Evolutionary conservation across 2,329 filamentous ascomycete species (phyloP), one percentile per base, ranked within the genome.

Genomic region (Fusarium anthophilum): DNA sequence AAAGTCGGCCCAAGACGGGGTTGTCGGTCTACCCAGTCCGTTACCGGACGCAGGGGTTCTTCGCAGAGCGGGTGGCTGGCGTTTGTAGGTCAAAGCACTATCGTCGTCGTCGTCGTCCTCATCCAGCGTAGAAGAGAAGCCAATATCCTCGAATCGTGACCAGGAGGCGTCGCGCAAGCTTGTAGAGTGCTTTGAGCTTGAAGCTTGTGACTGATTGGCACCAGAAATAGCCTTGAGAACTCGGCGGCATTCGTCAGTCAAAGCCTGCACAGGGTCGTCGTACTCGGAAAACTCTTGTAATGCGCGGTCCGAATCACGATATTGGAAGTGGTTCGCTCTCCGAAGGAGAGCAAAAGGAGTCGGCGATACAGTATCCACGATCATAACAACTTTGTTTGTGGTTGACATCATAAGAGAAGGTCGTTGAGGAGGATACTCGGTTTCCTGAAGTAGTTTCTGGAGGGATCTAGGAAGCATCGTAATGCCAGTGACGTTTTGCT

Each of bases 1-100:
- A 81, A 99, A 99, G 81, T 99, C 96, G 7, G 96, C 96, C 96
- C 96, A 99, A 0, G 96, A 98, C 2, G 96, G 96, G 2, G 96
- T 99, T 1, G 95, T 98, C 3, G 96, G 96, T 66, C 96, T 90
- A 41, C 90, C 94, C 51, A 93, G 83, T 66, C 92, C 90, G 48
- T 88, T 88, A n/a, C 89, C 89, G 15, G 94, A 94, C 11, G 89
- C 88, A 22, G 94, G 91, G 11, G 90, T 90, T 20, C 88, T 89
- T 65, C 91, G 88, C 43, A 97, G 81, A 26, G 89, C 90, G 38
- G 80, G 78, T 9, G 74, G 70, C 20, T 79, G 78, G 64, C 86
- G 84, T 63, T 82, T 83, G 58, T 82, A 80, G 24, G 81, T 76
- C 37, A 84, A 81, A 30, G 82, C 82, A 28, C 80, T 81, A 6